Conservation (phyloP, 2,329 filamentous ascomycete species). For the Fusarium xylarioides region DNA sequence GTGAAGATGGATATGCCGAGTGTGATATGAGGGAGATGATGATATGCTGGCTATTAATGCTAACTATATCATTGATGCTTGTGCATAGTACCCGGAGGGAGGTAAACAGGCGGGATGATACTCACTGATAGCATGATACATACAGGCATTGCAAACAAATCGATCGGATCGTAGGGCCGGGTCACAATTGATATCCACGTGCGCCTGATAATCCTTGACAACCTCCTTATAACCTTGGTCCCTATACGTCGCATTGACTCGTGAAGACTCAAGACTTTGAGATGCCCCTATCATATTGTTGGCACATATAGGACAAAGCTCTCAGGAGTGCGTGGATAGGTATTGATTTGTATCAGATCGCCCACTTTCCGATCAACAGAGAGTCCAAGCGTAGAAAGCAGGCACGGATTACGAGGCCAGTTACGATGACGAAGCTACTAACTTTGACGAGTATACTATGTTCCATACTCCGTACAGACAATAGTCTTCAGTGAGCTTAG, state of each 20-base stretch:
- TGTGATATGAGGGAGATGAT: background rate
- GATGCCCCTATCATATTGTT: conserved; percentile 3
- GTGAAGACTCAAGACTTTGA: background rate
- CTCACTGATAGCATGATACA: background rate
- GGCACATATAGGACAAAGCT: background rate
- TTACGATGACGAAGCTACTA: background rate
- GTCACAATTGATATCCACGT: background rate
- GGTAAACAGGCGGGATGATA: background rate
- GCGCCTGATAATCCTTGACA: background rate
- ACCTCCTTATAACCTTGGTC: background rate
- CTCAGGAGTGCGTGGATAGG: background rate
- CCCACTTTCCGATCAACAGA: conserved; percentile 1
- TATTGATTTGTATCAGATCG: background rate
- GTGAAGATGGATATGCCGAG: background rate
- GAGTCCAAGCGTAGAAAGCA: background rate
- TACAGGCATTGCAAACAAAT: background rate
- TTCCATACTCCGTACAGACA: background rate
- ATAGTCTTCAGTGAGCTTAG: background rate
- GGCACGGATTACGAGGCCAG: background rate
- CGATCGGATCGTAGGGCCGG: conserved; percentile 1
- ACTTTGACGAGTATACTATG: background rate
- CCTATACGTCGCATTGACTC: background rate
- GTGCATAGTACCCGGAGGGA: background rate
- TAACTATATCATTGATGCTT: background rate
- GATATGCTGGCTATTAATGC: background rate